Percentiles rank a stretch among this genome's conserved stretches.
Evolutionary conservation across 176 grass and related monocot species (phyloP).

Genomic region (Bromus sterilis): DNA sequence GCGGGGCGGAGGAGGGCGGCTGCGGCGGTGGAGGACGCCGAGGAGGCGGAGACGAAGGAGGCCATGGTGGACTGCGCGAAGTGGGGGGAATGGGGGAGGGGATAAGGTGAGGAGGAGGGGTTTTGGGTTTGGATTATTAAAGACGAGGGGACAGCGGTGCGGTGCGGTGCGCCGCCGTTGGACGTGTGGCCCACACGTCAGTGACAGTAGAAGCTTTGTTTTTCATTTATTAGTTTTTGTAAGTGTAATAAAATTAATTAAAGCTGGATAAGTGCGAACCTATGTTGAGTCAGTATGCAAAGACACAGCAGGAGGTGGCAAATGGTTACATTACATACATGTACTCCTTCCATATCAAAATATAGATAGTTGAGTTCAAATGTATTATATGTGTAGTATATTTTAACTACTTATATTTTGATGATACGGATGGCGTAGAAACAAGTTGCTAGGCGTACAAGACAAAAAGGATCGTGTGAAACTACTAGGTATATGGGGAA

Average conservation of each 20-base stretch:
- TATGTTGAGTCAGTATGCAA: no score
- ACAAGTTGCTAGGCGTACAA: no score
- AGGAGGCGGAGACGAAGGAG: constrained; percentile 14
- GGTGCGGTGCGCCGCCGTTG: background rate
- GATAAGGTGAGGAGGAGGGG: constrained; percentile 17
- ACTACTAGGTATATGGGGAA: no score
- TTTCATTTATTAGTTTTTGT: no score
- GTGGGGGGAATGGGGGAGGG: background rate
- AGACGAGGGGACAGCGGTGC: background rate
- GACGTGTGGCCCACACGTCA: background rate
- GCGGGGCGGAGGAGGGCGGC: background rate
- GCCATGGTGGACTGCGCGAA: constrained; percentile 14
- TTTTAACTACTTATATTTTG: no score
- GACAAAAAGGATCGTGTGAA: no score
- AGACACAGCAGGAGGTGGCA: no score
- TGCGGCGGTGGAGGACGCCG: background rate
- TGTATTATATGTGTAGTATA: no score
- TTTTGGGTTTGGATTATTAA: constrained; percentile 13
- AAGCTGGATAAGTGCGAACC: background rate
- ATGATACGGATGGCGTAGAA: no score
- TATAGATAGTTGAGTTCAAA: no score
- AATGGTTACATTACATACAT: no score
- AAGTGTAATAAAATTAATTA: background rate
- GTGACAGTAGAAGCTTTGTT: background rate
- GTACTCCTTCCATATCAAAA: no score